phyloP scores from a whole-genome alignment of 192 early-diverging fungal genomes.

The Coemansia sp. region DNA sequence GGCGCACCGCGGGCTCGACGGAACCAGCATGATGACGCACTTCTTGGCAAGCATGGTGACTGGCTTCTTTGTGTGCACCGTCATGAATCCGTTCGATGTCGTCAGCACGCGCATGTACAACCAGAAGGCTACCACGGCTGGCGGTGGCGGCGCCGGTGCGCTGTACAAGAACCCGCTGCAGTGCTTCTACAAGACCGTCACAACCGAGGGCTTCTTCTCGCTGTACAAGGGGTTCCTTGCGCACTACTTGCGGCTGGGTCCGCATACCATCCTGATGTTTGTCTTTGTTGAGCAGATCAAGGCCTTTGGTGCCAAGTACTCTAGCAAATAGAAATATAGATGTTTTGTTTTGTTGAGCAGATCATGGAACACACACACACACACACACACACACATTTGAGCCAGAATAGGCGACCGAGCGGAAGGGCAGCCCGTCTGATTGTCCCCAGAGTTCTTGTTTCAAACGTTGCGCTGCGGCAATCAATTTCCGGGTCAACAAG shows the following conservation, averaged over 20 bases:
- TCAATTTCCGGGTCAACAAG: not conserved
- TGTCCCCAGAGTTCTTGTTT: too few species aligned
- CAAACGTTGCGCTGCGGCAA: not conserved
- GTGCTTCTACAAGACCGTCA: constrained; percentile 84
- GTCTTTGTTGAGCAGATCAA: constrained; percentile 85
- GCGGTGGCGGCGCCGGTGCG: constrained; percentile 63
- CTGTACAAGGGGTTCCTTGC: constrained; percentile 93
- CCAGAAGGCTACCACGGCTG: constrained; percentile 62
- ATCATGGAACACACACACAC: not conserved
- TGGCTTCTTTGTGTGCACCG: constrained; percentile 81
- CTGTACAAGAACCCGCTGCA: constrained; percentile 83
- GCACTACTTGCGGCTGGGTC: constrained; percentile 90
- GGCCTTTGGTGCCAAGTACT: constrained; percentile 42
- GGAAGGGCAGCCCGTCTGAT: too few species aligned
- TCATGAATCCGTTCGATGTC: constrained; percentile 99
- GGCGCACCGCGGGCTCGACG: constrained; percentile 59
- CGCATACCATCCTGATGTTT: constrained; percentile 92
- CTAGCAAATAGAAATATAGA: not conserved
- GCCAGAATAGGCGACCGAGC: too few species aligned
- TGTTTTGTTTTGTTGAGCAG: too few species aligned
- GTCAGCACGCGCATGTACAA: constrained; percentile 95
- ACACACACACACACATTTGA: not conserved
- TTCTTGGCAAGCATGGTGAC: constrained; percentile 76
- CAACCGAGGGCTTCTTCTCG: constrained; percentile 77
- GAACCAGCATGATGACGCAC: constrained; percentile 69